Evolutionary conservation across 495 filamentous ascomycete species (phyloP), one percentile per base, ranked within the genome.

Genomic region (Cercophora sp.): DNA sequence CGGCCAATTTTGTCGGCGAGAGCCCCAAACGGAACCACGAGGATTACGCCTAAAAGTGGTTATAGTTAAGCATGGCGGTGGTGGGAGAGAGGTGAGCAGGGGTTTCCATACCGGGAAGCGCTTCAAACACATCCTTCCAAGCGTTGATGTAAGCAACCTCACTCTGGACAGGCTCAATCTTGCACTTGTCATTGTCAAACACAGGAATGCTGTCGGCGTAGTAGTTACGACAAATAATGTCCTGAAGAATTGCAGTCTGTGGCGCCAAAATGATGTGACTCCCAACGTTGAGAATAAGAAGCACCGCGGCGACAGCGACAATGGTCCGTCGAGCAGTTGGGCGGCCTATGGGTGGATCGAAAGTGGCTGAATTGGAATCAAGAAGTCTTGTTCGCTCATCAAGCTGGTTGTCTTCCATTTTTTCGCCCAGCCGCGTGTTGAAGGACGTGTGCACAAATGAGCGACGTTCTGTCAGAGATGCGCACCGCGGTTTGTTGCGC

Each of bases 1-100:
- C 74, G 68, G 5, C 74, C 74, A 59, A 66, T 75, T 44, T 61
- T 70, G 54, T 79, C 76, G 8, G 75, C 64, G 2, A 79, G 56
- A 0, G 72, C 45, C 4, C 76, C 76, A 55, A 67, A 79, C 1
- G 75, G 71, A 11, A 79, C 56, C 11, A 70, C 67, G 4, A 74
- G 47, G 0, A 70, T 8, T 16, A 79, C 51, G 6, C 57, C 72
- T 32, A 32, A 13, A 32, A n/a, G n/a, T n/a, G n/a, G n/a, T n/a
- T n/a, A n/a, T n/a, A n/a, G n/a, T n/a, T n/a, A n/a, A n/a, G n/a
- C n/a, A n/a, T n/a, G n/a, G n/a, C n/a, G n/a, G n/a, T n/a, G n/a
- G n/a, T n/a, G n/a, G n/a, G n/a, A n/a, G n/a, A n/a, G n/a, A n/a
- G n/a, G n/a, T n/a, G n/a, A n/a, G n/a, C n/a, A n/a, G n/a, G n/a